Percentiles rank a stretch among this genome's conserved stretches.
Conservation (phyloP, 2,329 filamentous ascomycete genomes). For the Monosporascus sp. region DNA sequence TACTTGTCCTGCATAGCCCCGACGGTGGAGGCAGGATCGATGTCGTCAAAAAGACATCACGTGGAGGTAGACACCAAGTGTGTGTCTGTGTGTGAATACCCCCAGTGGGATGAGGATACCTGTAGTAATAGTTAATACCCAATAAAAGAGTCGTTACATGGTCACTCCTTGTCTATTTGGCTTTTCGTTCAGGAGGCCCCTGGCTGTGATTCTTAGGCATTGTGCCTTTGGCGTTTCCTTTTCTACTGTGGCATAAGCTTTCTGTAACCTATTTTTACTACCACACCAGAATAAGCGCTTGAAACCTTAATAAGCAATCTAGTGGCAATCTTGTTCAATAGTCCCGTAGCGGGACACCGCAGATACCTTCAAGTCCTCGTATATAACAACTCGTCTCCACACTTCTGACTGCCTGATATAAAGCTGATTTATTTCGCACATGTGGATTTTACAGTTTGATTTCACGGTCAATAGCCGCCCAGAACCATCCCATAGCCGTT, state of each 20-base stretch:
- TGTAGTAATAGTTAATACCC: constrained; percentile 28
- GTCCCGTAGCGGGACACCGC: too few relatives aligned
- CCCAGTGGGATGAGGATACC: constrained; percentile 4
- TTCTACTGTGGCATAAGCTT: too few relatives aligned
- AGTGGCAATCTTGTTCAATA: too few relatives aligned
- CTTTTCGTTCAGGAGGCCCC: background rate
- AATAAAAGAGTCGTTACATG: constrained; percentile 17
- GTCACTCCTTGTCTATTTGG: constrained; percentile 2
- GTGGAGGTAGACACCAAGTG: background rate
- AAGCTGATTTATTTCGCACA: too few relatives aligned
- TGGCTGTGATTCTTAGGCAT: background rate
- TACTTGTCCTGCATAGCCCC: background rate
- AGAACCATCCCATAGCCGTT: too few relatives aligned
- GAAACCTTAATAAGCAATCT: too few relatives aligned
- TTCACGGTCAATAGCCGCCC: too few relatives aligned
- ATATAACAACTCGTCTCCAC: too few relatives aligned
- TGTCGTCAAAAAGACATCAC: background rate
- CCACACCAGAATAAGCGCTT: background rate
- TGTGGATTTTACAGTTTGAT: too few relatives aligned
- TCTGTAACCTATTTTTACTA: too few relatives aligned
- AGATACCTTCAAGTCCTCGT: too few relatives aligned
- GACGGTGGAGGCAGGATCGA: background rate
- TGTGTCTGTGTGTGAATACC: background rate
- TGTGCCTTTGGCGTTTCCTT: background rate
- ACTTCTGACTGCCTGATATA: too few relatives aligned